Base-by-base conservation (phyloP, 148 eudicot species). In the Rheum nobile region DNA sequence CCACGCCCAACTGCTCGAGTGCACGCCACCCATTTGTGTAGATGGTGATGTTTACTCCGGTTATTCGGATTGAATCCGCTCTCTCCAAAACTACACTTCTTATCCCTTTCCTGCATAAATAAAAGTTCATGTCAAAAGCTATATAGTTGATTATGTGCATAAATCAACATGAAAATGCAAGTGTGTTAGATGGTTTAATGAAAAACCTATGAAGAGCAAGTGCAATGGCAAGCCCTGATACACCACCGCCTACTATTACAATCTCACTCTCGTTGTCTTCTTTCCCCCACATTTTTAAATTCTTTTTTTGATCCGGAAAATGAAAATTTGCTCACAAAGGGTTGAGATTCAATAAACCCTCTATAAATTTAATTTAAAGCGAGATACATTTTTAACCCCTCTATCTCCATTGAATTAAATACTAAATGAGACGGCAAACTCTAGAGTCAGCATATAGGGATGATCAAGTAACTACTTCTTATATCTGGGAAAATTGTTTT, bases 191-290 rank as follows among this genome's bases (percentile, higher is more conserved):
- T 1, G 16, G 13, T 44, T 1, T 44, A 44, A 11, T 10, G 13
- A 7, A 6, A 17, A 12, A 73, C 65, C 61, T 85, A 76, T 85
- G 85, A 13, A 85, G 82, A 73, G 87, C 85, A 71, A 85, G 87
- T 65, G 87, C 80, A 73, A 85, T 82, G 72, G 87, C 87, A 35
- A 85, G 80, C 35, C 87, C 87, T 4, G 83, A 76, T 65, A 85
- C 76, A 34, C 87, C 87, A 70, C 80, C 85, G 7, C 85, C 87
- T 61, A 82, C 83, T 13, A 85, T 85, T 8, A 82, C 80, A 13
- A 82, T 74, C 26, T 82, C 87, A 42, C 54, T 17, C 14, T 68
- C 81, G 12, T 4, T 31, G 12, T 28, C 81, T 68, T 37, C 19
- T 29, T 4, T 31, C 2, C 1, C 28, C 28, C 63, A 7, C 63